Evolutionary conservation across 2,329 filamentous ascomycete genomes (phyloP).

Genomic region (Colletotrichum aenigma): DNA sequence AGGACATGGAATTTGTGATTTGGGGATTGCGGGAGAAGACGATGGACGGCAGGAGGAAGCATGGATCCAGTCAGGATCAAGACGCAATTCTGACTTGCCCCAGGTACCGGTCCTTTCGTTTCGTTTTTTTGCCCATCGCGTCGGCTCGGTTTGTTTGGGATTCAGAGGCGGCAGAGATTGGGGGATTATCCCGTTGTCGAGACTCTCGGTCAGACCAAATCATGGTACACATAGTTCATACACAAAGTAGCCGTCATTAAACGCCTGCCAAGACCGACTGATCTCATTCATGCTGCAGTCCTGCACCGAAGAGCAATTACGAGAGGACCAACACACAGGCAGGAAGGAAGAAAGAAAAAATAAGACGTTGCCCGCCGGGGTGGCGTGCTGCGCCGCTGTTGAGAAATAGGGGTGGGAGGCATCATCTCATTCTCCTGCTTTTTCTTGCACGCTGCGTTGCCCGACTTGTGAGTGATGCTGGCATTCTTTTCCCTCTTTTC

Average conservation of each 20-base stretch:
- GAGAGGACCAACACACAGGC: not conserved
- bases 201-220: not conserved
- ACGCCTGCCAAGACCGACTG: not conserved
- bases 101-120: not conserved
- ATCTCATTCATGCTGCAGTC: not conserved
- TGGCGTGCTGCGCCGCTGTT: constrained; percentile 12
- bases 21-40: not conserved
- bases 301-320: not conserved
- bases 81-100: not conserved
- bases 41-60: not conserved
- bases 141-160: constrained; percentile 1
- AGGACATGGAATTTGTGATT: not conserved
- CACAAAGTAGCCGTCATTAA: not conserved
- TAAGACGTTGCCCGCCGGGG: not conserved
- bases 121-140: not conserved
- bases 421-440: constrained; percentile 4
- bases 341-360: not conserved
- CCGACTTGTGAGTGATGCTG: not conserved
- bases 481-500: not conserved
- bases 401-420: not conserved
- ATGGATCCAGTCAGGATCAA: not conserved
- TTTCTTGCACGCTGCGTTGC: not conserved
- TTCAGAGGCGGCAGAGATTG: not conserved
- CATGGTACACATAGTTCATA: not conserved
- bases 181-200: not conserved